A percentile compares a stretch with the other conserved stretches of the same genome.
Conservation (phyloP, 495 filamentous ascomycete species). For the Cryomyces minteri region DNA sequence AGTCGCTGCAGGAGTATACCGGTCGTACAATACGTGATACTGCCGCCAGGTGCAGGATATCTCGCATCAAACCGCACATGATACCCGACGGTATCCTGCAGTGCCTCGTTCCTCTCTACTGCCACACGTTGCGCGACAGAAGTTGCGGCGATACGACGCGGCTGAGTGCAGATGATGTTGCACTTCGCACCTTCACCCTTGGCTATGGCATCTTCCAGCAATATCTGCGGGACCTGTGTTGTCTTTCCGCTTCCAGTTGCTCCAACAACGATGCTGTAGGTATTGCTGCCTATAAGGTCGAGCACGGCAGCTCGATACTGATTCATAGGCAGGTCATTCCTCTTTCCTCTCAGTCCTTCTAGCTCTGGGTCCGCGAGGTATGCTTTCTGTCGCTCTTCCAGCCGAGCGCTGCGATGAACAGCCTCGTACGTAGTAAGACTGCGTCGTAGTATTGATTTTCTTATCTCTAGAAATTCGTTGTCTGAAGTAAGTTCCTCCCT, state of each 20-base stretch:
- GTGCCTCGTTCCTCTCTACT: slow-evolving; percentile 28
- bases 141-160: slow-evolving; percentile 35
- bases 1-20: slow-evolving; percentile 34
- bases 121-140: slow-evolving; percentile 36
- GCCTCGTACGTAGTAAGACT: slow-evolving; percentile 8
- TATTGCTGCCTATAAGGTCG: slow-evolving; percentile 27
- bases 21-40: slow-evolving; percentile 39
- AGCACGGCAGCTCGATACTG: slow-evolving; percentile 25
- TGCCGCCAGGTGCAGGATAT: slow-evolving; percentile 21
- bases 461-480: slow-evolving; percentile 3
- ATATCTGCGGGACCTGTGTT: slow-evolving; percentile 41
- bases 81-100: slow-evolving; percentile 34
- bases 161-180: slow-evolving; percentile 40
- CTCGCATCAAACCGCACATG: slow-evolving; percentile 31
- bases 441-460: slow-evolving; percentile 5
- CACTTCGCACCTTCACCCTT: slow-evolving; percentile 22
- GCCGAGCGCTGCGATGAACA: slow-evolving; percentile 8
- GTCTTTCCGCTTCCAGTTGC: slow-evolving; percentile 43
- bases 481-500: slow-evolving; percentile 11
- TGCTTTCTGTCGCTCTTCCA: slow-evolving; percentile 14
- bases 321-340: slow-evolving; percentile 30
- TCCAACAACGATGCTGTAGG: slow-evolving; percentile 34
- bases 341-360: slow-evolving; percentile 19
- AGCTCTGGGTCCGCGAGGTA: slow-evolving; percentile 17
- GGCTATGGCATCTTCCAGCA: slow-evolving; percentile 33